phyloP scores from a whole-genome alignment of 2,329 filamentous ascomycete species.

The Venturia oleaginea region DNA sequence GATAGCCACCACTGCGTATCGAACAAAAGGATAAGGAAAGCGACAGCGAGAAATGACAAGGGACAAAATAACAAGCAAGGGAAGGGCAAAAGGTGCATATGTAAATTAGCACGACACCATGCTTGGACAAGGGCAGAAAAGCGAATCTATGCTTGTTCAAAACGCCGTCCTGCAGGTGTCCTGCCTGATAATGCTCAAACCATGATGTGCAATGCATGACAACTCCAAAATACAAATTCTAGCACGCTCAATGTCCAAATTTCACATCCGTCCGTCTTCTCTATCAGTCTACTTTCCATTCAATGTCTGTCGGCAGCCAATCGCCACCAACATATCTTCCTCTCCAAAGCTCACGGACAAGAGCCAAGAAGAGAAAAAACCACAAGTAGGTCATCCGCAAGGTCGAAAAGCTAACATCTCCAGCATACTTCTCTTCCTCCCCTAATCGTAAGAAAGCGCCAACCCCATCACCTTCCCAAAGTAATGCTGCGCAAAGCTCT shows the following conservation, averaged over 20 bases:
- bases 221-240: slow-evolving; percentile 4
- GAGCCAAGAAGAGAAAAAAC: neutral
- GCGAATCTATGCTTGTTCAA: neutral
- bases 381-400: neutral
- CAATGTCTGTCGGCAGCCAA: slow-evolving; percentile 1
- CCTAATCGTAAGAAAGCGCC: slow-evolving; percentile 22
- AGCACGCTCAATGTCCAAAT: neutral
- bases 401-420: neutral
- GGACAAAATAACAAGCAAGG: neutral
- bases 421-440: neutral
- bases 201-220: neutral
- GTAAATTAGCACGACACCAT: slow-evolving; percentile 6
- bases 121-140: neutral
- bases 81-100: neutral
- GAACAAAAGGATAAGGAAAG: neutral
- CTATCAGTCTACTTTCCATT: neutral
- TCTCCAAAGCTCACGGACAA: neutral
- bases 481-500: slow-evolving; percentile 46
- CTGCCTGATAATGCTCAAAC: neutral
- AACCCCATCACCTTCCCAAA: slow-evolving; percentile 60
- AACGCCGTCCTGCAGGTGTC: neutral
- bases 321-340: neutral
- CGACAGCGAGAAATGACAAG: neutral
- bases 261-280: neutral
- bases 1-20: neutral